These are phyloP conservation scores for Saturnispora besseyi DNA, from an alignment of 805 yeast species.

Conservation along the genomic window DNA sequence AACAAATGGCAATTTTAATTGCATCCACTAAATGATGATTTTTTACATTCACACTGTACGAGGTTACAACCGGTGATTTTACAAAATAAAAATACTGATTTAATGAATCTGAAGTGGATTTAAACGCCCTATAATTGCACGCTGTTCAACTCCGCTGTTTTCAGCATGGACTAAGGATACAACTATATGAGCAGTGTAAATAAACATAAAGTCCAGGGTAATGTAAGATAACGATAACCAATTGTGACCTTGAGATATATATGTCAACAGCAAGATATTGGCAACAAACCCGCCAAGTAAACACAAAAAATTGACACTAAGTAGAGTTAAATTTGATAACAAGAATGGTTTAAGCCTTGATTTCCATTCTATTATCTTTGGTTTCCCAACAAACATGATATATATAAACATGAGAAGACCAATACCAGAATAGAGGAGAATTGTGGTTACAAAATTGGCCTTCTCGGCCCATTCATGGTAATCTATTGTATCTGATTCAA, in stretches of 20 bases:
- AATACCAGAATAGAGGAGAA: not conserved
- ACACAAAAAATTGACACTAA: not conserved
- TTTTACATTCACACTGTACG: slow-evolving; percentile 49
- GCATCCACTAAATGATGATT: slow-evolving; percentile 5
- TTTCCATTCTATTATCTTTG: not conserved
- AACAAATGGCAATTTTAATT: slow-evolving; percentile 25
- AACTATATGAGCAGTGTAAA: not conserved
- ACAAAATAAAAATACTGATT: slow-evolving; percentile 39
- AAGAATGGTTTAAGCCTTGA: slow-evolving; percentile 1
- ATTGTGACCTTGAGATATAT: not conserved
- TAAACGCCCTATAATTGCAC: slow-evolving; percentile 4
- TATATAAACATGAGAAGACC: not conserved
- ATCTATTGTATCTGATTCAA: no score
- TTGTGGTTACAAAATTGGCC: not conserved
- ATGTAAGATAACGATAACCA: slow-evolving; percentile 1
- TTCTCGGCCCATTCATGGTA: not conserved
- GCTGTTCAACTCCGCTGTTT: slow-evolving; percentile 3
- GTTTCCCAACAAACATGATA: slow-evolving; percentile 1
- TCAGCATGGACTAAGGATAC: slow-evolving; percentile 2
- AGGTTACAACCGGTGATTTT: slow-evolving; percentile 31
- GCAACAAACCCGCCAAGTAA: not conserved
- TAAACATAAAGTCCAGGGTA: not conserved
- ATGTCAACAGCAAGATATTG: not conserved
- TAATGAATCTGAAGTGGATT: slow-evolving; percentile 38
- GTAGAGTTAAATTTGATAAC: not conserved